Evolutionary conservation across 2,329 filamentous ascomycete species (phyloP).

Genomic region (Dactylellina haptotyla): DNA sequence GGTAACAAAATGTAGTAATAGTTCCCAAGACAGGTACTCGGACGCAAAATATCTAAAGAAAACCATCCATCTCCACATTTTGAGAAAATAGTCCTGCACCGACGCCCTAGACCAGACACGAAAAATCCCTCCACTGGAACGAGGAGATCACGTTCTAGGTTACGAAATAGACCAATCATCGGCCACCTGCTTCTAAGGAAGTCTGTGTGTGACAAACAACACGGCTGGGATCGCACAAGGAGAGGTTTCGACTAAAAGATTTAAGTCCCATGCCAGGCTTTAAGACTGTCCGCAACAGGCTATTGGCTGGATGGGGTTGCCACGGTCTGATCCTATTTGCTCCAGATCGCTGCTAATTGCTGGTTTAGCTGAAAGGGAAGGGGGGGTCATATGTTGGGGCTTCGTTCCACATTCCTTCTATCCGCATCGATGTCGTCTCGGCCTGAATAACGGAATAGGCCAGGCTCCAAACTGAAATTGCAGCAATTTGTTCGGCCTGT

Average conservation of each 20-base stretch:
- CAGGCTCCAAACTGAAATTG: conserved; percentile 53
- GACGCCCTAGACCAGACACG: conserved; percentile 24
- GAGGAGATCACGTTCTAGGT: conserved; percentile 54
- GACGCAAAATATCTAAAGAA: conserved; percentile 34
- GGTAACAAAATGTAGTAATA: conserved; percentile 37
- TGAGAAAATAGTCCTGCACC: conserved; percentile 31
- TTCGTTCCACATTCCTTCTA: conserved; percentile 54
- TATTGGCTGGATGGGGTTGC: conserved; percentile 38
- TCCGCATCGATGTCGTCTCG: conserved; percentile 44
- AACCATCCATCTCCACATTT: conserved; percentile 33
- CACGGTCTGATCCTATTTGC: conserved; percentile 39
- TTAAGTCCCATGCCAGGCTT: conserved; percentile 11
- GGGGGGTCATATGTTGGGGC: conserved; percentile 42
- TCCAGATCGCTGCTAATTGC: conserved; percentile 13
- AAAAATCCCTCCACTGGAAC: conserved; percentile 47
- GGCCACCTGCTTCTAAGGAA: conserved; percentile 30
- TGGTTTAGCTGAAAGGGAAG: conserved; percentile 30
- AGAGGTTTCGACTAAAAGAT: conserved; percentile 32
- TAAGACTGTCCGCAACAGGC: conserved; percentile 14
- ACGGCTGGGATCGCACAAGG: conserved; percentile 28
- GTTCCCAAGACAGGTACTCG: conserved; percentile 49
- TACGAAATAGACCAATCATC: conserved; percentile 27
- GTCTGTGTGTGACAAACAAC: conserved; percentile 54
- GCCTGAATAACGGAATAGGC: conserved; percentile 42
- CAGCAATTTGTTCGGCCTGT: conserved; percentile 39